A percentile compares a stretch with the other conserved stretches of the same genome.
Conservation (phyloP, 1,139 yeast genomes). For the Candida gigantensis region DNA sequence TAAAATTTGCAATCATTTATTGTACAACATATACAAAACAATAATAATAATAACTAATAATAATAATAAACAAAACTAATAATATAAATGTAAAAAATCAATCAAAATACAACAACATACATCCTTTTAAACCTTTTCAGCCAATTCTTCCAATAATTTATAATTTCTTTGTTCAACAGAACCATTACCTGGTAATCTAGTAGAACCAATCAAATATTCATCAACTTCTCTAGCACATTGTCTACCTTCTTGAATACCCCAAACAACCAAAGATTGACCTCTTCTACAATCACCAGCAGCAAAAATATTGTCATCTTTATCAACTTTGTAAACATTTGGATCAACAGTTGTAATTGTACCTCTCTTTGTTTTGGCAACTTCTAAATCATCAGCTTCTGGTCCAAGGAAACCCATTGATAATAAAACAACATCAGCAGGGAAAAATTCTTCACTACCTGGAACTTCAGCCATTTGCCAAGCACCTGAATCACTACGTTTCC, state of each 20-base stretch:
- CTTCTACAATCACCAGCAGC: slow-evolving; percentile 99
- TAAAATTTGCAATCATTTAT: not conserved
- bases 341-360: slow-evolving; percentile 79
- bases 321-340: slow-evolving; percentile 72
- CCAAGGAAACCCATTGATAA: slow-evolving; percentile 98
- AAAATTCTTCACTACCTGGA: slow-evolving; percentile 90
- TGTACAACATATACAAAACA: not conserved
- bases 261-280: slow-evolving; percentile 96
- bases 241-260: slow-evolving; percentile 99
- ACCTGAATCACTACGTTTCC: slow-evolving; percentile 94
- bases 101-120: not conserved
- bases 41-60: not conserved
- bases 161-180: slow-evolving; percentile 84
- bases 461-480: slow-evolving; percentile 99
- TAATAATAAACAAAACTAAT: not conserved
- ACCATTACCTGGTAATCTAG: slow-evolving; percentile 92
- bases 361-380: slow-evolving; percentile 73
- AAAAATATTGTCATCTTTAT: slow-evolving; percentile 64
- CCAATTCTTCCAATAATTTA: slow-evolving; percentile 71
- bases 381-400: slow-evolving; percentile 83
- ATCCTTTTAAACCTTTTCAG: slow-evolving; percentile 49
- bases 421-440: slow-evolving; percentile 92
- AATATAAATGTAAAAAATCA: not conserved
- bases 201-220: slow-evolving; percentile 68
- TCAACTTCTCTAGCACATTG: slow-evolving; percentile 97